Base-by-base conservation (phyloP, 1,139 yeast species). In the Kazachstania sp. region DNA sequence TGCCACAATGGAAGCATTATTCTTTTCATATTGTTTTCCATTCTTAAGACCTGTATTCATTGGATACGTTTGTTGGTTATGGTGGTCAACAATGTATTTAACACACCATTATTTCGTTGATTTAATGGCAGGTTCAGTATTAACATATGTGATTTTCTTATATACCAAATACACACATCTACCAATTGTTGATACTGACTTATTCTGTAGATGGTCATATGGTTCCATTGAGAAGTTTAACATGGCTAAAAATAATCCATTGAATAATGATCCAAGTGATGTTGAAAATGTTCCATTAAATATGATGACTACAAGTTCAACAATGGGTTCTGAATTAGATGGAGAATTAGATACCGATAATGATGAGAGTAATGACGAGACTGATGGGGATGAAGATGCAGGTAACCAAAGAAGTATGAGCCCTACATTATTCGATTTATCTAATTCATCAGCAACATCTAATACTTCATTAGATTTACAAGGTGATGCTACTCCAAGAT, bases 11-110 rank as follows among this genome's bases (percentile, higher is more conserved):
- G 95, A 88, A 64, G 95, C 92, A 5, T 71, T 88, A 53, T 90
- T 90, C 65, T 72, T 90, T 58, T 73, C 83, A 38, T 87, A 87
- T 72, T 70, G 87, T 50, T 88, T 90, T 64, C 97, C 97, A 23
- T 73, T 69, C 47, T 72, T 71, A 50, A 73, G 78, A 12, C 76
- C 81, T 4, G 58, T 82, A n/a, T 86, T 90, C 73, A 74, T 83
- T 64, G 69, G 72, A 30, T 90, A 90, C 65, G 95, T 87, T 20
- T 70, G 81, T 54, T 87, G 95, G 95, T 76, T 90, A 58, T 90
- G 97, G 97, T 90, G 97, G 97, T 78, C 94, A 44, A 90, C 97
- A 18, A 90, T 90, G 97, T 90, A 90, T 68, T 75, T 90, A 60
- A 88, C 97, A 1, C 97, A 90, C 66, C 97, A 90, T 67, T 90